These are phyloP conservation scores for Diaporthe aspalathi DNA, from an alignment of 2,329 filamentous ascomycete genomes.

Conservation along the genomic window DNA sequence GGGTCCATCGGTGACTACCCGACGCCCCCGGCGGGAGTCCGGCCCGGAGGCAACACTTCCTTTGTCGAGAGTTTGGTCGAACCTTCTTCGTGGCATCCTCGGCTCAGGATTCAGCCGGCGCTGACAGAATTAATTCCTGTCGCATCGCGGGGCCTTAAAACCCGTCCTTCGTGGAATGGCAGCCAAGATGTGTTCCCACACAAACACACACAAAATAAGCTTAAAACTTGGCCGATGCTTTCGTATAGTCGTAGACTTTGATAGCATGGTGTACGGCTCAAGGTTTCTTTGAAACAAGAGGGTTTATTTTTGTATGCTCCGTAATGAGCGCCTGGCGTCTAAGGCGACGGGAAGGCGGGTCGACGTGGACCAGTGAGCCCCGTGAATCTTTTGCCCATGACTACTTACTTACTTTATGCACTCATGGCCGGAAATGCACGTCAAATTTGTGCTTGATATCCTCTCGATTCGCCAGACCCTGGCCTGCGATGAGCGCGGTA, in stretches of 20 bases:
- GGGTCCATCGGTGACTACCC: background rate
- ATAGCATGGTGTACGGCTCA: background rate
- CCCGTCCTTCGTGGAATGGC: background rate
- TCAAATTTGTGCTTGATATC: background rate
- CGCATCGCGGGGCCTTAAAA: background rate
- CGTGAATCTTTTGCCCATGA: background rate
- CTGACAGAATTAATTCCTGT: background rate
- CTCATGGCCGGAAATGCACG: background rate
- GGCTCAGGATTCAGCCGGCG: constrained; percentile 23
- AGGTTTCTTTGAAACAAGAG: background rate
- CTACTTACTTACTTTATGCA: background rate
- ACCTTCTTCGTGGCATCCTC: constrained; percentile 4
- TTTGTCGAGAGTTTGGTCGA: background rate
- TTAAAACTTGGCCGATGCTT: constrained; percentile 27
- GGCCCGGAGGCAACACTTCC: background rate
- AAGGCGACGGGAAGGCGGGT: background rate
- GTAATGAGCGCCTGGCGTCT: background rate
- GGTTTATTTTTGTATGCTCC: background rate
- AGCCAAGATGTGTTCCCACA: constrained; percentile 3
- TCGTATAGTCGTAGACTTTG: background rate
- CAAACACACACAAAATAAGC: constrained; percentile 20
- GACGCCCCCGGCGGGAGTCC: background rate
- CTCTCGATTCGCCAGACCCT: background rate
- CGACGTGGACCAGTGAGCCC: background rate
- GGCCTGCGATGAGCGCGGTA: background rate